These are phyloP conservation scores for Eucalyptus melliodora DNA, from an alignment of 345 rosid genomes.

Conservation along the genomic window DNA sequence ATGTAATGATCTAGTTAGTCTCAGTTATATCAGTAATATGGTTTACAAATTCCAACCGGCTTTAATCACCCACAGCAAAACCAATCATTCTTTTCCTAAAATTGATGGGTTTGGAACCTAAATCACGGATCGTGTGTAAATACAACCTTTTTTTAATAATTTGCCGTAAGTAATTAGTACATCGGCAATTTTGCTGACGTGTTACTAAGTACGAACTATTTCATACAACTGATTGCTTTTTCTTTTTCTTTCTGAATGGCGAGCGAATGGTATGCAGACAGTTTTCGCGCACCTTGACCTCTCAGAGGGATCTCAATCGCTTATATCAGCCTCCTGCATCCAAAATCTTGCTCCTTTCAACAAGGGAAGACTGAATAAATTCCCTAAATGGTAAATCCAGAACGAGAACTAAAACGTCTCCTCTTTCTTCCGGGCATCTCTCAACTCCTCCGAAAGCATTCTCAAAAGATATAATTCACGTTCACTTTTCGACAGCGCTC, in stretches of 20 bases:
- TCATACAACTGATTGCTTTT: background rate
- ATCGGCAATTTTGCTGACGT: background rate
- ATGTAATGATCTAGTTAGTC: background rate
- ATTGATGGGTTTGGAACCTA: background rate
- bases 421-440: background rate
- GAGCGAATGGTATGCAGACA: background rate
- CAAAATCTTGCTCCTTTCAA: background rate
- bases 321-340: background rate
- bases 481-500: background rate
- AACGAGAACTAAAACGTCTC: background rate
- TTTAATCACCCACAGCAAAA: background rate
- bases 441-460: background rate
- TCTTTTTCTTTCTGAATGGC: rapidly evolving
- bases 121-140: background rate
- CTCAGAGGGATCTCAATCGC: background rate
- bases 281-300: background rate
- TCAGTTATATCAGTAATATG: background rate
- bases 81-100: background rate
- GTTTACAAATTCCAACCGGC: background rate
- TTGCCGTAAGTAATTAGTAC: background rate
- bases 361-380: background rate
- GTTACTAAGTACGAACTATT: background rate
- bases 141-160: too few relatives aligned
- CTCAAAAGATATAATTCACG: background rate
- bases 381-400: background rate